Conservation (phyloP, 164 flowering plant genomes). For the Hamamelis virginiana region DNA sequence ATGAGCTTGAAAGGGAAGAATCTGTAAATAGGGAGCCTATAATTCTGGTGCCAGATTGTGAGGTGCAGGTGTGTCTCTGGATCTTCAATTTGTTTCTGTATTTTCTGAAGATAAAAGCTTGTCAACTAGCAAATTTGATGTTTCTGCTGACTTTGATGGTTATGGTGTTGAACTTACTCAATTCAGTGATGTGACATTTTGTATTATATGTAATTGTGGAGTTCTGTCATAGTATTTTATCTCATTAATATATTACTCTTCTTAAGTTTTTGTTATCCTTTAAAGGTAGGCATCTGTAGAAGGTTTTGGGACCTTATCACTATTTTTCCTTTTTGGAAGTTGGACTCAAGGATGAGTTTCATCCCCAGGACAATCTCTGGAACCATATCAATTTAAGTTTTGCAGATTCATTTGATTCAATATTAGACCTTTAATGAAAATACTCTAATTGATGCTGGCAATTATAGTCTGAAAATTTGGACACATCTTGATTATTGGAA, state of each 20-base stretch:
- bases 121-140: background rate
- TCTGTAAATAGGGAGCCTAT: conserved; percentile 49
- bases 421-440: no score
- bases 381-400: no score
- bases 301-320: no score
- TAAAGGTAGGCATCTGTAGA: no score
- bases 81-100: background rate
- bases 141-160: background rate
- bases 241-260: background rate
- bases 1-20: conserved; percentile 37
- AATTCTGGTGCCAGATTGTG: conserved; percentile 73
- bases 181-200: background rate
- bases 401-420: no score
- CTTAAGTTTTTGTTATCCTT: background rate
- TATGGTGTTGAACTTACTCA: background rate
- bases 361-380: no score
- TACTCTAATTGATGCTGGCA: no score
- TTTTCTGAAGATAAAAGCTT: background rate
- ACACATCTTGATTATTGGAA: no score
- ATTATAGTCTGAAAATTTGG: no score
- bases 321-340: no score
- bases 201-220: background rate
- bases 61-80: conserved; percentile 63
- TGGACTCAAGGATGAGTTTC: no score
- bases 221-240: background rate